Percentiles rank a stretch among this genome's conserved stretches.
Evolutionary conservation across 169 alveolate species (phyloP).

Genomic region (Plasmodium gaboni): DNA sequence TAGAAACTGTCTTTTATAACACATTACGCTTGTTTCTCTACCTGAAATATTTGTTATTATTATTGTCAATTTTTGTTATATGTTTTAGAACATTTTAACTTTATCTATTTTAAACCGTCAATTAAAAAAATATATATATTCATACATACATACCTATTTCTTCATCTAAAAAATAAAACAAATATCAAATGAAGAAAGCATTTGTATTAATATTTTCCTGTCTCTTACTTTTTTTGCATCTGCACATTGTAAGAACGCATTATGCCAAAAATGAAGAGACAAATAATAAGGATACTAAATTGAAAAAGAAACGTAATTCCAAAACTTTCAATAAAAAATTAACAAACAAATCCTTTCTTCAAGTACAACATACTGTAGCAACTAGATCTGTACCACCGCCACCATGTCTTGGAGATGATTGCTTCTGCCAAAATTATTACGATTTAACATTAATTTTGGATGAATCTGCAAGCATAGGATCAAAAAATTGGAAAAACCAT

Average conservation of each 20-base stretch:
- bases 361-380: neutral
- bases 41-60: conserved; percentile 26
- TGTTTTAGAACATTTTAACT: conserved; percentile 30
- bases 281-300: conserved; percentile 15
- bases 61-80: conserved; percentile 4
- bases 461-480: conserved; percentile 63
- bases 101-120: conserved; percentile 38
- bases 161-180: neutral
- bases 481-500: conserved; percentile 29
- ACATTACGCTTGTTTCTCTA: conserved; percentile 20
- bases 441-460: conserved; percentile 73
- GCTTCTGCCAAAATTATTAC: conserved; percentile 59
- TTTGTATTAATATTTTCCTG: conserved; percentile 50
- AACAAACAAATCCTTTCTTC: conserved; percentile 47
- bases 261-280: conserved; percentile 27
- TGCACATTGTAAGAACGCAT: conserved; percentile 12
- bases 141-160: no score
- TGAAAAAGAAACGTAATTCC: neutral
- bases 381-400: conserved; percentile 4
- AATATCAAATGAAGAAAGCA: conserved; percentile 62
- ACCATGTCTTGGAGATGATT: conserved; percentile 61
- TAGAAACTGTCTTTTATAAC: neutral
- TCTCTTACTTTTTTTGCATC: conserved; percentile 40
- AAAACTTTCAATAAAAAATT: conserved; percentile 6
- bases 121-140: conserved; percentile 2